Conservation (phyloP, 805 yeast species). For the Yarrowia sp. region DNA sequence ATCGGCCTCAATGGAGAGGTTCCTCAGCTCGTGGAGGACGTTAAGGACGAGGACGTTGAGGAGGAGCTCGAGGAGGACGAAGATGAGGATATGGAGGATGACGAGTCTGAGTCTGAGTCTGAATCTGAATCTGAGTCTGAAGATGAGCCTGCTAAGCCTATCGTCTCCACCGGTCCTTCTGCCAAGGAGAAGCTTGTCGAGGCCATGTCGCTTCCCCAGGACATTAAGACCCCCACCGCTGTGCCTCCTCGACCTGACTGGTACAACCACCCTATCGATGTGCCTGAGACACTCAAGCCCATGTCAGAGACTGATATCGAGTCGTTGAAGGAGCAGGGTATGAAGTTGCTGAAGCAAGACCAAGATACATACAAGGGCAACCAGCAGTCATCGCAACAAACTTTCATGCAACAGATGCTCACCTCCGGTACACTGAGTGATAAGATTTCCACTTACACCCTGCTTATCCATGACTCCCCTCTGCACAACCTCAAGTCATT, state of each 20-base stretch:
- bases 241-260: conserved; percentile 69
- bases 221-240: conserved; percentile 37
- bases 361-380: conserved; percentile 66
- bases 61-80: conserved; percentile 32
- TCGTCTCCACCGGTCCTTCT: neutral
- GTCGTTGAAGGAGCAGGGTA: conserved; percentile 62
- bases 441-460: conserved; percentile 90
- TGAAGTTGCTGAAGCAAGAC: conserved; percentile 62
- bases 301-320: conserved; percentile 49
- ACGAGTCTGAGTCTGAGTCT: neutral
- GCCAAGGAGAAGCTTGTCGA: conserved; percentile 27
- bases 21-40: conserved; percentile 32
- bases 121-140: neutral
- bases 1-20: conserved; percentile 20
- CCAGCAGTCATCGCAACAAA: conserved; percentile 72
- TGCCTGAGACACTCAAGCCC: conserved; percentile 31
- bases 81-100: conserved; percentile 30
- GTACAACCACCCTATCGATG: conserved; percentile 58
- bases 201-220: conserved; percentile 10
- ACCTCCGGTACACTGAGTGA: conserved; percentile 91
- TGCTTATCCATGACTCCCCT: conserved; percentile 93
- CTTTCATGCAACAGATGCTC: conserved; percentile 83
- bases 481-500: conserved; percentile 80
- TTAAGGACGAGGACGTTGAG: conserved; percentile 35
- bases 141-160: conserved; percentile 10